Base-by-base conservation (phyloP, 345 rosid genomes). In the Heritiera littoralis region DNA sequence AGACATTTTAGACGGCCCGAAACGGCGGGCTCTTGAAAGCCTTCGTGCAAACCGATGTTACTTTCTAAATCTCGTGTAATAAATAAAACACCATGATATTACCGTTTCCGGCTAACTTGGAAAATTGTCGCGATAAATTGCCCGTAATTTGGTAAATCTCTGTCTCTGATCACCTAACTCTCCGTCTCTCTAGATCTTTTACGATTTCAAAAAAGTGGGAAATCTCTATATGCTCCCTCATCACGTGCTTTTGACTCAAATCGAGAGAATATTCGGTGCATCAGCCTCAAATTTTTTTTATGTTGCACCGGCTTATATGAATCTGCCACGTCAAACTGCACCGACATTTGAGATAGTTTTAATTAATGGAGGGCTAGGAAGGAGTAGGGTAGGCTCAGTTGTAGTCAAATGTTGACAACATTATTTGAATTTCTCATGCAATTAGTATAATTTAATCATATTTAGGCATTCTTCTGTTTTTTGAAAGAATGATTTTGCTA, bases 261-360 rank as follows among this genome's bases (percentile, higher is more conserved):
- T 30, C n/a, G 56, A 48, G 40, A 48, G 56, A 14, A 69, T 69
- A 69, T 69, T 48, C 74, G 11, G 41, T 48, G 74, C 56, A 69
- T 46, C 56, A 28, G 35, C 10, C 74, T 69, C 56, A 23, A 1
- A 6, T 6, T 48, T 46, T 3, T 46, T 3, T 48, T 23, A 48
- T 20, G 23, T 48, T 69, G n/a, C 52, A 1, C 58, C 9, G 4
- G 17, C 32, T 9, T 9, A 66, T 4, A 28, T n/a, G 7, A n/a
- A 18, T 66, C 7, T 9, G 71, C 51, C 49, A 67, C 52, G 32
- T n/a, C 52, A 1, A 15, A 9, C 17, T 10, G 74, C 41, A 28
- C 43, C 43, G 75, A 71, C 75, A 71, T 14, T 70, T 49, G 13
- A 8, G 72, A 45, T 8, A 20, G 18, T 20, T 11, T 45, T 45